Conservation (phyloP, 805 yeast genomes). For the Cyberlindnera euphorbiae region DNA sequence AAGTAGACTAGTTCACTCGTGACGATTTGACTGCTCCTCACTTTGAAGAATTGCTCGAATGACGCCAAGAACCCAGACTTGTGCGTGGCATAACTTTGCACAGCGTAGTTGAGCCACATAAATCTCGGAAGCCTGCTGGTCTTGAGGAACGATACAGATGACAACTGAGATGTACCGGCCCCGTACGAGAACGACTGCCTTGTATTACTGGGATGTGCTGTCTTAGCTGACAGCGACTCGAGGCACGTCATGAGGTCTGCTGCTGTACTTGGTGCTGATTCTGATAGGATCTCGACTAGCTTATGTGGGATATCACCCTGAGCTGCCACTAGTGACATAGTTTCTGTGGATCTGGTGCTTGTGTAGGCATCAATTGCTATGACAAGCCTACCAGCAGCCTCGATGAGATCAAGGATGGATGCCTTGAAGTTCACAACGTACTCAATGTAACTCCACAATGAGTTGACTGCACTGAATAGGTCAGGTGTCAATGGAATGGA, state of each 20-base stretch:
- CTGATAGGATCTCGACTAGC: no score
- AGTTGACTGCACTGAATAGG: no score
- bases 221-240: no score
- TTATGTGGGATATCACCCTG: no score
- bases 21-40: slow-evolving; percentile 23
- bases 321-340: no score
- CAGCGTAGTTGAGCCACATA: slow-evolving; percentile 35
- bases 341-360: no score
- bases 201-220: slow-evolving; percentile 11
- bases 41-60: slow-evolving; percentile 31
- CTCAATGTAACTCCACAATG: slow-evolving; percentile 8
- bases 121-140: slow-evolving; percentile 21
- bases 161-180: no score
- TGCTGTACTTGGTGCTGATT: no score
- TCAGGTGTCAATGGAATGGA: no score
- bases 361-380: no score
- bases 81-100: slow-evolving; percentile 32
- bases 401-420: slow-evolving; percentile 2
- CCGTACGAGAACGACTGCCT: no score
- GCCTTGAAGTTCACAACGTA: slow-evolving; percentile 6
- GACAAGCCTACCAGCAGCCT: slow-evolving; percentile 4
- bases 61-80: slow-evolving; percentile 27
- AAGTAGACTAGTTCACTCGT: slow-evolving; percentile 38
- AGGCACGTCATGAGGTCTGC: no score
- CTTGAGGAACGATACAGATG: slow-evolving; percentile 20